Evolutionary conservation across 306 rosid genomes (phyloP).

Genomic region (Chamaecrista fasciculata): DNA sequence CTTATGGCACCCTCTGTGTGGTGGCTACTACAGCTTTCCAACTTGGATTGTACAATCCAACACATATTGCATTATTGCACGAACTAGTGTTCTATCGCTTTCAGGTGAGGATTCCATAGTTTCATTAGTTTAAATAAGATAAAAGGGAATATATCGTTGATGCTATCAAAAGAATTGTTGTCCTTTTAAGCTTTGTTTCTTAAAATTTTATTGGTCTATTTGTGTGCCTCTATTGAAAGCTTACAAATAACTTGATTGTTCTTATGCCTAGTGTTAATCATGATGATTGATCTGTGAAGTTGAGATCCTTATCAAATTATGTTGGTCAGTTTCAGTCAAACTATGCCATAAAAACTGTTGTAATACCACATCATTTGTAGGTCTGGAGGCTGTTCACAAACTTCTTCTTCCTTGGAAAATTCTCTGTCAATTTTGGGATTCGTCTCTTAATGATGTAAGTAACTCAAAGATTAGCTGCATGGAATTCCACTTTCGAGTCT

Average conservation of each 20-base stretch:
- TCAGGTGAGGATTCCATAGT: conserved; percentile 53
- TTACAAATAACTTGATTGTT: background rate
- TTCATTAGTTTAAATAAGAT: background rate
- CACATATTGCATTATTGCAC: conserved; percentile 44
- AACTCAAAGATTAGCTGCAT: conserved; percentile 6
- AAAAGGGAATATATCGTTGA: background rate
- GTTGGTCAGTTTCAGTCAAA: conserved; percentile 2
- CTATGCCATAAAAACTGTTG: background rate
- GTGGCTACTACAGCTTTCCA: conserved; percentile 61
- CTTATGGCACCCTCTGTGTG: conserved; percentile 77
- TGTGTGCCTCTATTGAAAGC: conserved; percentile 6
- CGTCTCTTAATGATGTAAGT: conserved; percentile 94
- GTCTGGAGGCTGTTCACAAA: conserved; percentile 89
- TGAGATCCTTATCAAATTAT: background rate
- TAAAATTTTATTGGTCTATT: background rate
- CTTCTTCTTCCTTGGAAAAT: conserved; percentile 85
- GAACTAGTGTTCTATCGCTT: conserved; percentile 43
- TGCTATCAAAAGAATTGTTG: background rate
- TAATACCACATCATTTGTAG: conserved; percentile 48
- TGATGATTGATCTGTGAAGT: background rate
- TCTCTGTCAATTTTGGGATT: conserved; percentile 87
- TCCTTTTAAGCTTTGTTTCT: conserved; percentile 3
- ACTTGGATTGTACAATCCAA: conserved; percentile 37
- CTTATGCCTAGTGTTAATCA: background rate
- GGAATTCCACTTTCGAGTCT: background rate